Base-by-base conservation (phyloP, 768 basidiomycete genomes). In the Lactarius tabidus region DNA sequence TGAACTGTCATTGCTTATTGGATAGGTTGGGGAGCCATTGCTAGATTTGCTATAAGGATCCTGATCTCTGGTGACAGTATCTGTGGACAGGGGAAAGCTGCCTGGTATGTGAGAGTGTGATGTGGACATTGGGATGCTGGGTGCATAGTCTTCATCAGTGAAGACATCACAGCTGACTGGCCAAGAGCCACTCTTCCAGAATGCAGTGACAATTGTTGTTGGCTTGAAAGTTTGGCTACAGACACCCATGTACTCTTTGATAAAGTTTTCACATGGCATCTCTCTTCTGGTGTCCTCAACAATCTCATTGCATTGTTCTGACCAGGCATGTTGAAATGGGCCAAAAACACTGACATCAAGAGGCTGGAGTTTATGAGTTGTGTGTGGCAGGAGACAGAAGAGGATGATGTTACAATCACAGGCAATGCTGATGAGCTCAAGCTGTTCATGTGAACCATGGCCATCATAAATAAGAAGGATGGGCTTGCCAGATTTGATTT, bases 381-480 rank as follows among this genome's bases (percentile, higher is more conserved):
- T n/a, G n/a, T n/a, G n/a, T n/a, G n/a, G n/a, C 38, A 41, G 51
- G 23, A 55, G 23, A 28, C 51, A 53, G 39, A 17, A 39, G 38
- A 39, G 38, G 15, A 39, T 17, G 15, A 39, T 6, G 17, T 39
- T 39, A 18, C 18, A 17, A 5, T 39, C 38, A 9, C 17, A 6
- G 38, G 38, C 15, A 17, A 39, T 4, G 6, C 2, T 17, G 38
- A 39, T 39, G 17, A 39, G 15, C 1, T 39, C 38, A 15, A 39
- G 38, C 2, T 17, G 15, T 6, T 39, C 38, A 56, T 63, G 62
- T 10, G 56, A 63, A 8, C 56, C 56, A n/a, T 63, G 62, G 5
- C 62, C 41, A 51, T 63, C 62, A 29, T 35, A 57, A 18, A 57
- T 63, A 43, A 63, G 62, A 1, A 62, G 60, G 20, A 57, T 55